Conservation (phyloP, 1,284 basidiomycete genomes). For the Trichosporon asahii region DNA sequence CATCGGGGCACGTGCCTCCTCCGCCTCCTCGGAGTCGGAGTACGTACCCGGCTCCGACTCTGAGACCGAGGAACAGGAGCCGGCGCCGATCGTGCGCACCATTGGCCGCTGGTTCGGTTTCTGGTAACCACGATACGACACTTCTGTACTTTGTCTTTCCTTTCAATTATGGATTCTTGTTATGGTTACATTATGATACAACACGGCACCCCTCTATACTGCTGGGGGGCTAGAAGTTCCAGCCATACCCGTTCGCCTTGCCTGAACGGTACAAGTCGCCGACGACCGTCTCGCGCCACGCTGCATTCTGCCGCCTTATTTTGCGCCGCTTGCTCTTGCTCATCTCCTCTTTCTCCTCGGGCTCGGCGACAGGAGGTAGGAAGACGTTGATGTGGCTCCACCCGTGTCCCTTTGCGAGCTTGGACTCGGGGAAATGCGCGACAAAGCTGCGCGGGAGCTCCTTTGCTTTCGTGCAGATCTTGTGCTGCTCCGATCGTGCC, state of each 20-base stretch:
- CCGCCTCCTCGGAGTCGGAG: background rate
- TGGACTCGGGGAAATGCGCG: background rate
- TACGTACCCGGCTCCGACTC: background rate
- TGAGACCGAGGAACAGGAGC: background rate
- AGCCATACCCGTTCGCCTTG: constrained; percentile 4
- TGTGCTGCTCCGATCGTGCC: background rate
- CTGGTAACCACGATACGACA: background rate
- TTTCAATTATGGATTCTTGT: background rate
- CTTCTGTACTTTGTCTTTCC: background rate
- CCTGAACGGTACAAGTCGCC: background rate
- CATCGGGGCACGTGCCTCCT: background rate
- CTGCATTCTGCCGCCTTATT: background rate
- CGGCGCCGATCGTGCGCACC: constrained; percentile 4
- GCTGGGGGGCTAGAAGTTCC: background rate
- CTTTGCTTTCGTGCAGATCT: constrained; percentile 1
- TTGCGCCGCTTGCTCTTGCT: background rate
- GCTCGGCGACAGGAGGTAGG: background rate
- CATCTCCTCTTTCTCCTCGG: background rate
- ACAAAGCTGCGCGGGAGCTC: background rate
- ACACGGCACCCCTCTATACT: no score
- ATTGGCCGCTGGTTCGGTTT: constrained; percentile 17
- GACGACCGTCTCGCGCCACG: background rate
- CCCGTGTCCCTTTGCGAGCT: background rate
- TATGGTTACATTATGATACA: background rate
- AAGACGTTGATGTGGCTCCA: constrained; percentile 9